Conservation (phyloP, 495 filamentous ascomycete genomes). For the Trichoderma orchidacearum region DNA sequence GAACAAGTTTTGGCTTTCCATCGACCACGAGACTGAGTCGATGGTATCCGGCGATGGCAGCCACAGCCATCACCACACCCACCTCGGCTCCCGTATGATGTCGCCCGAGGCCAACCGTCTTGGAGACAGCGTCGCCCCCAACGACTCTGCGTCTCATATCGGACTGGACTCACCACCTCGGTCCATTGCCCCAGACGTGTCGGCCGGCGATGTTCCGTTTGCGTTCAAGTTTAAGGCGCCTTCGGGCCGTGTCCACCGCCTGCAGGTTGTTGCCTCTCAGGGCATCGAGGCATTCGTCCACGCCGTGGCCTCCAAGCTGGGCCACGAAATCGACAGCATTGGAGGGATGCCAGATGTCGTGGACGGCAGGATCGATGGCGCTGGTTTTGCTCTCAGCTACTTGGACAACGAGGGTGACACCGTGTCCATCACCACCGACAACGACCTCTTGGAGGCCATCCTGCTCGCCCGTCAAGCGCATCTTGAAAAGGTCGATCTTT, state of each 20-base stretch:
- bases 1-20: slow-evolving; percentile 99
- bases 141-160: slow-evolving; percentile 88
- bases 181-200: slow-evolving; percentile 30
- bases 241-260: slow-evolving; percentile 83
- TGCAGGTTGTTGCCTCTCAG: slow-evolving; percentile 68
- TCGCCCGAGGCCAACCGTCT: slow-evolving; percentile 54
- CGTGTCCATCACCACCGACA: slow-evolving; percentile 92
- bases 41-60: slow-evolving; percentile 79
- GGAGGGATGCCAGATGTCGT: slow-evolving; percentile 64
- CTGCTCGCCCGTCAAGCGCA: slow-evolving; percentile 59
- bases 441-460: slow-evolving; percentile 85
- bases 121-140: slow-evolving; percentile 68
- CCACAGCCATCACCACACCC: slow-evolving; percentile 32
- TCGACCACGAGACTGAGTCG: slow-evolving; percentile 93
- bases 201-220: slow-evolving; percentile 63
- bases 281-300: slow-evolving; percentile 73
- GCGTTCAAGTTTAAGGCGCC: slow-evolving; percentile 99
- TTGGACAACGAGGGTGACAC: slow-evolving; percentile 95
- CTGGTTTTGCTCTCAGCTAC: slow-evolving; percentile 92
- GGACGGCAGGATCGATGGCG: slow-evolving; percentile 62
- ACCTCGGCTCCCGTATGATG: slow-evolving; percentile 40
- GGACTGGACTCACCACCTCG: slow-evolving; percentile 66
- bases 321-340: slow-evolving; percentile 71
- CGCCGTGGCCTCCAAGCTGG: slow-evolving; percentile 73
- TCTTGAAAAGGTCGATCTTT: slow-evolving; percentile 90